Base-by-base conservation (phyloP, 2,329 filamentous ascomycete species). In the Botrytis pseudocinerea region DNA sequence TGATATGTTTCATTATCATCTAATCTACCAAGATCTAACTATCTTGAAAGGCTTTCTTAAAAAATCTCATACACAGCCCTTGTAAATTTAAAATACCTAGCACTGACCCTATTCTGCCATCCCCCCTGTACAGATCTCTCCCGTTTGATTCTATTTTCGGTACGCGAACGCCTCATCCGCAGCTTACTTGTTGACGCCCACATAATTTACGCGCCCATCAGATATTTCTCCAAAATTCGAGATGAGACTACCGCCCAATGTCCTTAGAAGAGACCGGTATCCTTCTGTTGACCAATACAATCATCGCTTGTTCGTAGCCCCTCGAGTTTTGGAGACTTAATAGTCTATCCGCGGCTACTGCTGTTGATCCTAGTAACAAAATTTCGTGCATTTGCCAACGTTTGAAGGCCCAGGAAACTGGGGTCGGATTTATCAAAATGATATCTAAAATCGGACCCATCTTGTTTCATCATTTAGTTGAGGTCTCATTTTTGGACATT, bases 211-310 rank as follows among this genome's bases (percentile, higher is more conserved):
- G 70, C 70, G 70, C 70, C 62, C 62, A 69, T 66, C 42, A 59
- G 62, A 72, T 60, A 71, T 28, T 62, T 70, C 71, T 70, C 71
- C 71, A 57, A 59, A 61, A 63, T 61, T 70, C 32, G 10, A 57
- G 65, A 73, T 73, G 71, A 73, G 64, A 73, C 71, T 73, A 46
- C 71, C 71, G 71, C 70, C 71, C 71, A 70, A 25, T 73, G 71
- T 73, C 71, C 71, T 42, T 46, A 40, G 32, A 62, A 32, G 35
- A 28, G 71, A 69, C 65, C 71, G 32, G 14, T 42, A n/a, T 28
- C 54, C 57, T 63, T 44, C 44, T 32, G 20, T 69, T 42, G 46
- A 46, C 71, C 71, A 73, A 73, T 73, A 51, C 35, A 42, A 61
- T 70, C 42, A 42, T 44, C 35, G 32, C 51, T 70, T 70, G 46